Conservation (phyloP, 2,329 filamentous ascomycete species). For the Xylariaceae sp. region DNA sequence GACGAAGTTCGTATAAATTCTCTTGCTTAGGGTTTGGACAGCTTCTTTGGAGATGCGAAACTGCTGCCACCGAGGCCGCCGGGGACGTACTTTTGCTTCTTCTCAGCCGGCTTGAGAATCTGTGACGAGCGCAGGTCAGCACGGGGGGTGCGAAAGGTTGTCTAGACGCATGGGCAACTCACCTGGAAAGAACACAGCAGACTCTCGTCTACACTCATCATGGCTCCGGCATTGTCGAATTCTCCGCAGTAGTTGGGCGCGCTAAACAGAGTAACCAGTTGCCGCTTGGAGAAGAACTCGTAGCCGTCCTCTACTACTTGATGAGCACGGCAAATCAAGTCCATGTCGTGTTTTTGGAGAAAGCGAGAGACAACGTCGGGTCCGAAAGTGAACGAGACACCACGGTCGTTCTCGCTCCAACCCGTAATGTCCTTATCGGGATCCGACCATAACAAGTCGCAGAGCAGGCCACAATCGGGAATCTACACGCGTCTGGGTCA, state of each 20-base stretch:
- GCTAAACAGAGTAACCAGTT: conserved; percentile 94
- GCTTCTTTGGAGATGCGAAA: conserved; percentile 64
- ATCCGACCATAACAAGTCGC: conserved; percentile 97
- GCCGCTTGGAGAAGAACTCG: conserved; percentile 98
- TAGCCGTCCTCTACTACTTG: conserved; percentile 99
- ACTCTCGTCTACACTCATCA: conserved; percentile 99
- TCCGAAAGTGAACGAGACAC: conserved; percentile 97
- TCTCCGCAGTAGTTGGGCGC: conserved; percentile 99
- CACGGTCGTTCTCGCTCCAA: conserved; percentile 98
- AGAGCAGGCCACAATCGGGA: conserved; percentile 93
- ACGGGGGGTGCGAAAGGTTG: not conserved
- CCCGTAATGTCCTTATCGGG: conserved; percentile 98
- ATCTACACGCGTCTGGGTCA: conserved; percentile 54
- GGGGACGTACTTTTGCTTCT: conserved; percentile 99
- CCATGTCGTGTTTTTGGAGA: conserved; percentile 99
- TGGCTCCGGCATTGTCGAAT: conserved; percentile 97
- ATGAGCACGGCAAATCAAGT: conserved; percentile 96
- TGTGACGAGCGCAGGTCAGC: conserved; percentile 32
- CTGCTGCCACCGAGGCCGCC: conserved; percentile 62
- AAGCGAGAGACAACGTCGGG: conserved; percentile 96
- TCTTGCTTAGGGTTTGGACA: conserved; percentile 57
- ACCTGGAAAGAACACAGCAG: conserved; percentile 98
- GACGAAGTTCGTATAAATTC: conserved; percentile 65
- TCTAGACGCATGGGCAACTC: conserved; percentile 1
- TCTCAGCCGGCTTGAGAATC: conserved; percentile 99